phyloP scores from a whole-genome alignment of 345 rosid genomes.

The Salix purpurea region DNA sequence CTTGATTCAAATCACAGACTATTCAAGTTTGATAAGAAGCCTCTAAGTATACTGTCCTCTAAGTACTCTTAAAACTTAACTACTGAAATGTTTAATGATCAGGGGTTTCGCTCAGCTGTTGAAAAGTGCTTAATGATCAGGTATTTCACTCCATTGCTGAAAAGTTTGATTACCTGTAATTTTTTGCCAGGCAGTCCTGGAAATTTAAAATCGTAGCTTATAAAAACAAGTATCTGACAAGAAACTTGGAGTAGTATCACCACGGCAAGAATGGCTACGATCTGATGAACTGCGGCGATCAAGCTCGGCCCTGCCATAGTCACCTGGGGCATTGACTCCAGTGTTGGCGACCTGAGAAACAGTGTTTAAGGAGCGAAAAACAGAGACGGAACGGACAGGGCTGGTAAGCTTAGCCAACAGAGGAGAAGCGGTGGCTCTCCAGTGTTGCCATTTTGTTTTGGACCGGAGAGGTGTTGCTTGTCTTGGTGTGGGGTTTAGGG shows the following conservation, averaged over 20 bases:
- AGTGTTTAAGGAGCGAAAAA: conserved; percentile 37
- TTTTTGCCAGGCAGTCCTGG: too few relatives aligned
- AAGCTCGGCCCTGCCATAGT: conserved; percentile 13
- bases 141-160: too few relatives aligned
- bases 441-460: conserved; percentile 34
- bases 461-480: neutral
- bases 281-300: conserved; percentile 17
- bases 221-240: conserved; percentile 25
- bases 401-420: conserved; percentile 19
- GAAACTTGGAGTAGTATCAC: conserved; percentile 8
- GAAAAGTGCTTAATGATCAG: too few relatives aligned
- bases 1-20: too few relatives aligned
- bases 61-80: too few relatives aligned
- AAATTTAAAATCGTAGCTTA: too few relatives aligned
- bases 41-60: too few relatives aligned
- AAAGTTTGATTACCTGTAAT: too few relatives aligned
- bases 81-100: too few relatives aligned
- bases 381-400: conserved; percentile 20
- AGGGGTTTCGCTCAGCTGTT: too few relatives aligned
- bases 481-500: neutral
- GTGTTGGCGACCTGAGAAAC: conserved; percentile 21
- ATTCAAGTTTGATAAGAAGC: too few relatives aligned
- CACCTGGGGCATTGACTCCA: conserved; percentile 14
- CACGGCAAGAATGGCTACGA: conserved; percentile 16
- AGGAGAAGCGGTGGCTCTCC: conserved; percentile 20